Conservation (phyloP, 345 rosid genomes). For the Arabis alpina region DNA sequence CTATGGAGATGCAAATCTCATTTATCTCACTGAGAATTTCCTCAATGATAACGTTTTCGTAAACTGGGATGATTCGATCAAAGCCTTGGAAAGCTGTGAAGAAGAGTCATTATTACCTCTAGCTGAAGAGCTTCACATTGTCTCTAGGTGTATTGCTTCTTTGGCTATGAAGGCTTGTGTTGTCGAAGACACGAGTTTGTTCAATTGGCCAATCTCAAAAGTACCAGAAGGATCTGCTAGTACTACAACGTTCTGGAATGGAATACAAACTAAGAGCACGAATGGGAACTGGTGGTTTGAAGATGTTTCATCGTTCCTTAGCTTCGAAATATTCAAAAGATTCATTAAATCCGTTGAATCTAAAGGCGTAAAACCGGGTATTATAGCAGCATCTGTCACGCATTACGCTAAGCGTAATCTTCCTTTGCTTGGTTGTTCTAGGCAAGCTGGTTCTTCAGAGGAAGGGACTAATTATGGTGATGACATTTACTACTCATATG, state of each 20-base stretch:
- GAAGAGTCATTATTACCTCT: conserved; percentile 49
- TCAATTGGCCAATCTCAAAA: conserved; percentile 67
- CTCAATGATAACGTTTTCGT: conserved; percentile 57
- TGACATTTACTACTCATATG: conserved; percentile 39
- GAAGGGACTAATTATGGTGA: conserved; percentile 33
- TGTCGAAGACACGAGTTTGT: conserved; percentile 57
- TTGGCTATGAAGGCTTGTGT: conserved; percentile 76
- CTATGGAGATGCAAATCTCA: conserved; percentile 73
- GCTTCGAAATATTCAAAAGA: conserved; percentile 61
- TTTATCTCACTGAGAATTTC: conserved; percentile 65
- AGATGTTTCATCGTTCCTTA: conserved; percentile 62
- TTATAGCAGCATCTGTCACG: conserved; percentile 64
- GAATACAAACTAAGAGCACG: conserved; percentile 50
- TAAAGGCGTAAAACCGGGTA: conserved; percentile 59
- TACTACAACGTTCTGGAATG: conserved; percentile 62
- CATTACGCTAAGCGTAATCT: conserved; percentile 74
- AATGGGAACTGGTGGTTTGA: conserved; percentile 89
- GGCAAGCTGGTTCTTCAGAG: conserved; percentile 52
- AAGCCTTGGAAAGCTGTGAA: conserved; percentile 72
- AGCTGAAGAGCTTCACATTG: conserved; percentile 80
- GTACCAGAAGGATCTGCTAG: conserved; percentile 39
- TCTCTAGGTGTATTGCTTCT: conserved; percentile 77
- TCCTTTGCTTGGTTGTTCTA: conserved; percentile 57
- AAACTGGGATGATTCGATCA: conserved; percentile 73
- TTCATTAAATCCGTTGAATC: conserved; percentile 62